A percentile compares a stretch with the other conserved stretches of the same genome.
Evolutionary conservation across 2,329 filamentous ascomycete genomes (phyloP).

Genomic region (Fusarium albidum): DNA sequence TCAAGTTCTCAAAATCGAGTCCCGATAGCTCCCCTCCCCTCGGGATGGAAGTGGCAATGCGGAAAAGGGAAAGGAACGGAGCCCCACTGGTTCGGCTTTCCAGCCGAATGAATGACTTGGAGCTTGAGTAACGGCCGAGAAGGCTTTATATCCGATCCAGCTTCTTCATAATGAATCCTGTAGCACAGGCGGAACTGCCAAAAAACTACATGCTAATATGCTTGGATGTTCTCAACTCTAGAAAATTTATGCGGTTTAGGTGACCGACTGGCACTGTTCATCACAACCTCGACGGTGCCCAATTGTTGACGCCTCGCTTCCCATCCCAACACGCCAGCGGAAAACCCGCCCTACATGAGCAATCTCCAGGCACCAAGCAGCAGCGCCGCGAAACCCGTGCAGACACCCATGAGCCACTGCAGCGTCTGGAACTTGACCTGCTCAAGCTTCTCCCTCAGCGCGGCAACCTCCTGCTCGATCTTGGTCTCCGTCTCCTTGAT

Average conservation of each 20-base stretch:
- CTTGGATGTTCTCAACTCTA: slow-evolving; percentile 25
- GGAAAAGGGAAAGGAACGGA: not conserved
- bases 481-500: slow-evolving; percentile 98
- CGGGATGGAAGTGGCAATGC: too few relatives aligned
- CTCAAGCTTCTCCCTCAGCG: slow-evolving; percentile 89
- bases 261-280: slow-evolving; percentile 25
- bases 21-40: too few relatives aligned
- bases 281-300: not conserved
- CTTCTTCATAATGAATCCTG: too few relatives aligned
- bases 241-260: slow-evolving; percentile 35
- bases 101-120: not conserved
- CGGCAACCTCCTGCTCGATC: slow-evolving; percentile 97
- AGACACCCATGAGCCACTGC: slow-evolving; percentile 95
- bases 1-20: too few relatives aligned
- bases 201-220: not conserved
- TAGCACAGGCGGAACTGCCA: not conserved
- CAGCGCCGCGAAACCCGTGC: slow-evolving; percentile 72
- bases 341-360: slow-evolving; percentile 61
- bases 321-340: not conserved
- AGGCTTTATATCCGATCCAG: too few relatives aligned
- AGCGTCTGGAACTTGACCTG: slow-evolving; percentile 97
- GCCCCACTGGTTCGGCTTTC: not conserved
- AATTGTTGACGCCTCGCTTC: not conserved
- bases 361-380: slow-evolving; percentile 75
- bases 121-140: too few relatives aligned